Conservation (phyloP, 1,284 basidiomycete species). For the Gomphus sp. region DNA sequence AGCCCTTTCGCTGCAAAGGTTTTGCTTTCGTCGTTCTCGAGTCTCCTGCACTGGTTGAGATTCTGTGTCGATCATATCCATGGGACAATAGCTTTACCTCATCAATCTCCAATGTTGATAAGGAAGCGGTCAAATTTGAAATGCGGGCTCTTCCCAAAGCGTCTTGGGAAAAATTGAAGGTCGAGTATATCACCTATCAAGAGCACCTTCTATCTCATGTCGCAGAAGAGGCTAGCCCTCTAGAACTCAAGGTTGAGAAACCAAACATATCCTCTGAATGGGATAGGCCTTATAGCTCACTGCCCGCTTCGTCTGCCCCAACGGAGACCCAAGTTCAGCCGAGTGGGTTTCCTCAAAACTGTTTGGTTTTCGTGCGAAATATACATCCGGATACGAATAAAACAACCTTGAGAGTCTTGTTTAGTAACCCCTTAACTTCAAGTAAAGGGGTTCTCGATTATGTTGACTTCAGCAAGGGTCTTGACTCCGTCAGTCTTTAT, state of each 20-base stretch:
- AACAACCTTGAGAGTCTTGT: constrained; percentile 57
- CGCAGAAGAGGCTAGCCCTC: constrained; percentile 9
- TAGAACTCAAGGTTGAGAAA: background rate
- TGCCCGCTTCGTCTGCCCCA: background rate
- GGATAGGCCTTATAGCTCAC: background rate
- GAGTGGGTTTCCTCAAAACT: constrained; percentile 47
- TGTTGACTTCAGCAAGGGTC: constrained; percentile 69
- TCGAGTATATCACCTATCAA: constrained; percentile 55
- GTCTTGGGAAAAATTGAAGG: constrained; percentile 50
- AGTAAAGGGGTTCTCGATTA: constrained; percentile 46
- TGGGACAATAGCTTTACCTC: constrained; percentile 33
- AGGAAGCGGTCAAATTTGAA: constrained; percentile 45
- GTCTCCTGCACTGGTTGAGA: constrained; percentile 27
- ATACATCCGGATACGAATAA: constrained; percentile 68
- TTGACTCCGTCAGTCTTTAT: constrained; percentile 46
- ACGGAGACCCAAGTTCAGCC: background rate
- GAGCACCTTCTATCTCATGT: constrained; percentile 39
- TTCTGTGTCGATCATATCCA: constrained; percentile 44
- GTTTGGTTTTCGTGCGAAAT: constrained; percentile 60
- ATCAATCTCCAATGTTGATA: background rate
- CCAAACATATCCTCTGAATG: background rate
- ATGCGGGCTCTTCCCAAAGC: constrained; percentile 46
- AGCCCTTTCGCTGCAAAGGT: constrained; percentile 52
- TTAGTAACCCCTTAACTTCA: constrained; percentile 31
- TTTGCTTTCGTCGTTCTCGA: constrained; percentile 60